Evolutionary conservation across 2,329 filamentous ascomycete species (phyloP).

Genomic region (Fusarium sp.): DNA sequence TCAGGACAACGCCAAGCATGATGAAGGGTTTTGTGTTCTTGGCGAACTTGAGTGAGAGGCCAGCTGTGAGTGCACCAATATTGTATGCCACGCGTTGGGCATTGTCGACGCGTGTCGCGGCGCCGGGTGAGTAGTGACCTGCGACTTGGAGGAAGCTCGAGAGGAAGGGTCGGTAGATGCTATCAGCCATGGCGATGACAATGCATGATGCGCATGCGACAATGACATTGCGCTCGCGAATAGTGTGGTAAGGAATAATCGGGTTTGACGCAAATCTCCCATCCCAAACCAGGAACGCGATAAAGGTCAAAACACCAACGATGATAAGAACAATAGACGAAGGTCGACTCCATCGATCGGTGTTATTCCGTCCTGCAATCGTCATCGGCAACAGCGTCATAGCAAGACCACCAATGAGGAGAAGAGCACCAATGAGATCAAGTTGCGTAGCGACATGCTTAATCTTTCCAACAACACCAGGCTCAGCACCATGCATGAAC

Average conservation of each 20-base stretch:
- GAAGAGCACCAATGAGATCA: constrained; percentile 21
- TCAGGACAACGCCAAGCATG: constrained; percentile 15
- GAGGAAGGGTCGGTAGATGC: constrained; percentile 23
- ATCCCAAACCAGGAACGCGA: constrained; percentile 19
- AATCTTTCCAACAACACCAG: background rate
- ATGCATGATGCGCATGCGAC: constrained; percentile 24
- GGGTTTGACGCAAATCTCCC: constrained; percentile 21
- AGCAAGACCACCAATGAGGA: constrained; percentile 21
- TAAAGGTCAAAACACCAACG: constrained; percentile 12
- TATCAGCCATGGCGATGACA: constrained; percentile 31
- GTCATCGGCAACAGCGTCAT: constrained; percentile 31
- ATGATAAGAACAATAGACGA: constrained; percentile 26
- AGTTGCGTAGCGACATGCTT: constrained; percentile 14
- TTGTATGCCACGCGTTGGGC: constrained; percentile 27
- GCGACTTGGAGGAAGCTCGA: constrained; percentile 29
- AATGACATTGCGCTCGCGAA: constrained; percentile 29
- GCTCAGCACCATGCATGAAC: background rate
- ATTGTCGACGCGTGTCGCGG: constrained; percentile 24
- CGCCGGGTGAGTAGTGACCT: constrained; percentile 21
- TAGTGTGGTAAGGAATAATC: constrained; percentile 27
- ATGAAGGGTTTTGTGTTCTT: constrained; percentile 29
- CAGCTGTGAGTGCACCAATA: constrained; percentile 3
- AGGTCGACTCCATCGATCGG: constrained; percentile 21
- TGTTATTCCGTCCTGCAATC: constrained; percentile 26
- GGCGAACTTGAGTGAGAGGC: constrained; percentile 14